phyloP scores from a whole-genome alignment of 306 rosid species.

The Datisca glomerata region DNA sequence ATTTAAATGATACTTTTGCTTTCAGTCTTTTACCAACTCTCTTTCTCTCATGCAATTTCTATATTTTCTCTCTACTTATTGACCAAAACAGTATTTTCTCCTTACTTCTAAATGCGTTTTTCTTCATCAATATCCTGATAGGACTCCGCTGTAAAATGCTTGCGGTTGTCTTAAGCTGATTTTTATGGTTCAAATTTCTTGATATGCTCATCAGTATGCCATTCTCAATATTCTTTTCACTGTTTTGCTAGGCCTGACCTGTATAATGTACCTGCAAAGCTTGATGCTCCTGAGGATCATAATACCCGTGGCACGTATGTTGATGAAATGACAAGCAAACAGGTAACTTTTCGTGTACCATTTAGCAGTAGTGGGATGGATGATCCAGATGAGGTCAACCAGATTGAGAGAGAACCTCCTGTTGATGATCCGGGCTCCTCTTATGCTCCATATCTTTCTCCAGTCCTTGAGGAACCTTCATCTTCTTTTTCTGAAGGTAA shows the following conservation, averaged over 20 bases:
- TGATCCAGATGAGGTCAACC: constrained; percentile 48
- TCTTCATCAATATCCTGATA: no score
- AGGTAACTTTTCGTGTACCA: constrained; percentile 79
- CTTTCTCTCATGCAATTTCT: no score
- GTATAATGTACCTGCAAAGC: constrained; percentile 27
- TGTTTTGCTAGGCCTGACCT: constrained; percentile 37
- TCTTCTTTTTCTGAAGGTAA: constrained; percentile 94
- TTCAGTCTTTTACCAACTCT: no score
- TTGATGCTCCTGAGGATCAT: constrained; percentile 29
- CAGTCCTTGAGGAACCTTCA: constrained; percentile 90
- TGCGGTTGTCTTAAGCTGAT: constrained; percentile 2
- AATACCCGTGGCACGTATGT: constrained; percentile 31
- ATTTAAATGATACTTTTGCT: no score
- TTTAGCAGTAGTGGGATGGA: constrained; percentile 58
- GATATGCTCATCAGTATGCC: constrained; percentile 1
- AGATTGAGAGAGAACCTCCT: constrained; percentile 51
- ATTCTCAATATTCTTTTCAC: not conserved
- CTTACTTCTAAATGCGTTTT: no score
- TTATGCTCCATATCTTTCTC: constrained; percentile 54
- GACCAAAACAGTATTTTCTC: no score
- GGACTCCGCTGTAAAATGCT: not conserved
- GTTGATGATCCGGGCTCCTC: constrained; percentile 67
- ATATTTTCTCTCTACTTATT: no score
- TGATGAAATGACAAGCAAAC: constrained; percentile 60
- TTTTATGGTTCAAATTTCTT: constrained; percentile 17